These are phyloP conservation scores for Penicillium lividum DNA, from an alignment of 495 filamentous ascomycete genomes.

Conservation along the genomic window DNA sequence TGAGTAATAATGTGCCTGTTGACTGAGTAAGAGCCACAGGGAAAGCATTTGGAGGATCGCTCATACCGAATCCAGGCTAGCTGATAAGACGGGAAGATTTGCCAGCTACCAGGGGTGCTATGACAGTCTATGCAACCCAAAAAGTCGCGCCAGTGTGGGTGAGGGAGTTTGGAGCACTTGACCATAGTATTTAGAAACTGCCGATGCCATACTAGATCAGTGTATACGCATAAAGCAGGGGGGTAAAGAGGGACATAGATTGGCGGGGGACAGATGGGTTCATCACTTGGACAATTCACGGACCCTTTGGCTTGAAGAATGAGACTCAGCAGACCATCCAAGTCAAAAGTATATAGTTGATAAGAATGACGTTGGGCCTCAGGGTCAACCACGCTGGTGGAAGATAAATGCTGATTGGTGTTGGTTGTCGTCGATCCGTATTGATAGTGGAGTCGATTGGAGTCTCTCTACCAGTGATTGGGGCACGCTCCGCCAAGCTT, in stretches of 20 bases:
- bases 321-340: background rate
- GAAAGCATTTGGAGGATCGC: no score
- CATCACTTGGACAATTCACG: slow-evolving; percentile 58
- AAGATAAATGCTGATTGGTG: slow-evolving; percentile 6
- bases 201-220: slow-evolving; percentile 39
- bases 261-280: slow-evolving; percentile 59
- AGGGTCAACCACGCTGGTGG: slow-evolving; percentile 11
- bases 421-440: background rate
- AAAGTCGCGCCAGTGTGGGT: no score
- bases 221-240: slow-evolving; percentile 59
- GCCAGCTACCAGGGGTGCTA: no score
- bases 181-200: no score
- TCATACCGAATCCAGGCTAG: no score
- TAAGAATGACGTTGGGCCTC: slow-evolving; percentile 4
- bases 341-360: background rate
- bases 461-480: slow-evolving; percentile 8
- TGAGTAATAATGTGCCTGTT: no score
- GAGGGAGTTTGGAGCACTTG: no score
- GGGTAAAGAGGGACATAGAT: slow-evolving; percentile 55
- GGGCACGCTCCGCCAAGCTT: slow-evolving; percentile 19
- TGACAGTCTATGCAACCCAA: no score
- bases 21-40: no score
- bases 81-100: no score
- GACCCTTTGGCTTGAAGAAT: slow-evolving; percentile 32
- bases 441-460: slow-evolving; percentile 1